A percentile compares a stretch with the other conserved stretches of the same genome.
Conservation (phyloP, 2,329 filamentous ascomycete species). For the Sclerotiophoma versabilis region DNA sequence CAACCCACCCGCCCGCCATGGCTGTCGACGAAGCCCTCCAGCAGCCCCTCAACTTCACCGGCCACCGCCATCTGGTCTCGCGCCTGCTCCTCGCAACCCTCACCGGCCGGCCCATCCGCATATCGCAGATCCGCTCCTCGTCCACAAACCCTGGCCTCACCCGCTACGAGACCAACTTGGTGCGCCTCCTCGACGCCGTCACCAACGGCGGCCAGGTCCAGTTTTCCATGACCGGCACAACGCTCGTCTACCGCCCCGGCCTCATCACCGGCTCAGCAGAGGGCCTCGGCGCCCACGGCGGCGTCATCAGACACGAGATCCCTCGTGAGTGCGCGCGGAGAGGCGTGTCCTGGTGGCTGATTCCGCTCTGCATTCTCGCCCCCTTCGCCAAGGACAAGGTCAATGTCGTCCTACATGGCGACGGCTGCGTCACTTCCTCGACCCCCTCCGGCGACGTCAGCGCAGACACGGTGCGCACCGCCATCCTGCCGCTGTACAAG, state of each 20-base stretch:
- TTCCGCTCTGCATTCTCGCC: conserved; percentile 86
- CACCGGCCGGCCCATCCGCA: conserved; percentile 86
- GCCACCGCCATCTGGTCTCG: conserved; percentile 81
- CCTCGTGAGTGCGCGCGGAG: conserved; percentile 77
- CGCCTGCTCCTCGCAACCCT: conserved; percentile 90
- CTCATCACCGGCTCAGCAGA: conserved; percentile 86
- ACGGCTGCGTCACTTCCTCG: conserved; percentile 89
- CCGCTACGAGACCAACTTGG: conserved; percentile 91
- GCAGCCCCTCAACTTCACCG: conserved; percentile 74
- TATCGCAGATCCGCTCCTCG: conserved; percentile 89
- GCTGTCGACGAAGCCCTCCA: conserved; percentile 50
- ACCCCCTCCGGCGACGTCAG: conserved; percentile 87
- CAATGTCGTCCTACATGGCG: conserved; percentile 87
- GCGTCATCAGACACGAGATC: conserved; percentile 82
- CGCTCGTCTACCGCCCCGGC: conserved; percentile 88
- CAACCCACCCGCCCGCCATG: conserved; percentile 26
- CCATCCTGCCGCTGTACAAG: conserved; percentile 86
- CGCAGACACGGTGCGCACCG: conserved; percentile 91
- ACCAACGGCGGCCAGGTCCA: conserved; percentile 96
- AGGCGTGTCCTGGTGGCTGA: conserved; percentile 89
- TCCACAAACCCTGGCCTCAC: conserved; percentile 90
- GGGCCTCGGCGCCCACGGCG: conserved; percentile 74
- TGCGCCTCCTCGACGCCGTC: conserved; percentile 90
- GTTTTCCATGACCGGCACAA: conserved; percentile 95
- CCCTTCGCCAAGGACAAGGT: conserved; percentile 92